Evolutionary conservation across 2,329 filamentous ascomycete species (phyloP).

Genomic region (Diaporthe velutina): DNA sequence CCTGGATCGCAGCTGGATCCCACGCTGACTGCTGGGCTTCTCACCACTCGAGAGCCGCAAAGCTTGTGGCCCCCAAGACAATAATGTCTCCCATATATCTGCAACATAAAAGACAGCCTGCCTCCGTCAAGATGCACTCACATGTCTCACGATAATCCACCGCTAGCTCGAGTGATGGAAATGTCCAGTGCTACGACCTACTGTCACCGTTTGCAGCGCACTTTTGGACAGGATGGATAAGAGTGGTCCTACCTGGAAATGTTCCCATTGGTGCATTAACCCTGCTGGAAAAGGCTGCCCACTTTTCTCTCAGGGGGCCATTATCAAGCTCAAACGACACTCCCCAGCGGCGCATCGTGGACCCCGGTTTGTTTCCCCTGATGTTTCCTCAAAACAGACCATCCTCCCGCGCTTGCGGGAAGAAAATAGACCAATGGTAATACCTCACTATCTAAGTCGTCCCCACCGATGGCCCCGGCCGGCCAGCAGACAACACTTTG

Average conservation of each 20-base stretch:
- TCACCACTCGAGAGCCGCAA: constrained; percentile 4
- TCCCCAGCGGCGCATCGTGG: constrained; percentile 23
- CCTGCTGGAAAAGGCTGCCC: not conserved
- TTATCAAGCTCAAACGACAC: constrained; percentile 38
- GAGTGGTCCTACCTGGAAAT: constrained; percentile 27
- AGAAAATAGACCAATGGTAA: constrained; percentile 12
- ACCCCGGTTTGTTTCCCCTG: constrained; percentile 36
- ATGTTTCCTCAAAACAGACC: constrained; percentile 32
- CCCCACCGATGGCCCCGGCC: not conserved
- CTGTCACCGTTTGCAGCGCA: not conserved
- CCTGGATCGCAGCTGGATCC: not conserved
- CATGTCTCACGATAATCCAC: not conserved
- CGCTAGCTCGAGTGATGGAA: not conserved
- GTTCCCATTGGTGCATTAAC: constrained; percentile 39
- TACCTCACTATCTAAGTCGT: constrained; percentile 31
- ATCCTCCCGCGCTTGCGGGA: constrained; percentile 34
- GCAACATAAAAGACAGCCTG: not conserved
- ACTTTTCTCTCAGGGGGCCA: constrained; percentile 17
- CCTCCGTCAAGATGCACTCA: not conserved
- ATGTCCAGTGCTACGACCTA: not conserved
- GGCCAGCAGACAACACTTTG: not conserved
- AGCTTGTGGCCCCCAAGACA: constrained; percentile 14
- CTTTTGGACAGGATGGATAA: not conserved
- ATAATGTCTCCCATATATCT: not conserved
- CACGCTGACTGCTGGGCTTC: not conserved